Evolutionary conservation across 2,329 filamentous ascomycete species (phyloP), one percentile per base, ranked within the genome.

Genomic region (Phaeosphaeriaceae sp.): DNA sequence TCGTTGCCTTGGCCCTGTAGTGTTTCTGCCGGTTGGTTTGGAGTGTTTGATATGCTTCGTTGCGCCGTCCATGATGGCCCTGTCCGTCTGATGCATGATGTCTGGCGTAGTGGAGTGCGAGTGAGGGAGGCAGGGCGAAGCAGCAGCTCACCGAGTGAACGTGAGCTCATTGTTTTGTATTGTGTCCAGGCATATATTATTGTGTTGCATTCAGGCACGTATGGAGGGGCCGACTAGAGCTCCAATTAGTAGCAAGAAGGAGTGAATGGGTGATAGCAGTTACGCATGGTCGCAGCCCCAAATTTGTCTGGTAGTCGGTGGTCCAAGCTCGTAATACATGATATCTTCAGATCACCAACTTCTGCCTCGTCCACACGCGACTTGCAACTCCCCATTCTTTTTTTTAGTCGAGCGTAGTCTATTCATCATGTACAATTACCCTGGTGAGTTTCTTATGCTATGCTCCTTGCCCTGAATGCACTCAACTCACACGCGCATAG

Each of bases 341-440:
- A 26, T 26, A 26, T 40, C 42, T 43, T 46, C 33, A 33, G 29
- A 38, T 47, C 3, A 30, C 23, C 11, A 7, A 26, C 23, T 8
- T 11, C 7, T 11, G 11, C 7, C 23, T 26, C 23, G 23, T 11
- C 23, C 7, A 26, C 23, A 26, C 23, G 23, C 23, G 23, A 11
- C 23, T 11, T 26, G 23, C 23, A 26, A 26, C 23, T 26, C 23
- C 23, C 7, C 23, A 7, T 26, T 11, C 11, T 6, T 26, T 11
- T 26, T 11, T 26, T 26, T 26, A 7, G 23, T 6, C 23, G 23
- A 26, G 23, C 11, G 6, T 11, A 26, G 23, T 26, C 23, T 26
- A 11, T 12, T 8, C 44, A 52, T 42, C 12, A 74, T 74, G 72
- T 73, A 72, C 58, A 69, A 66, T 39, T 74, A 72, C 54, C 64